Conservation (phyloP, 2,329 filamentous ascomycete genomes). For the Nothopassalora personata region DNA sequence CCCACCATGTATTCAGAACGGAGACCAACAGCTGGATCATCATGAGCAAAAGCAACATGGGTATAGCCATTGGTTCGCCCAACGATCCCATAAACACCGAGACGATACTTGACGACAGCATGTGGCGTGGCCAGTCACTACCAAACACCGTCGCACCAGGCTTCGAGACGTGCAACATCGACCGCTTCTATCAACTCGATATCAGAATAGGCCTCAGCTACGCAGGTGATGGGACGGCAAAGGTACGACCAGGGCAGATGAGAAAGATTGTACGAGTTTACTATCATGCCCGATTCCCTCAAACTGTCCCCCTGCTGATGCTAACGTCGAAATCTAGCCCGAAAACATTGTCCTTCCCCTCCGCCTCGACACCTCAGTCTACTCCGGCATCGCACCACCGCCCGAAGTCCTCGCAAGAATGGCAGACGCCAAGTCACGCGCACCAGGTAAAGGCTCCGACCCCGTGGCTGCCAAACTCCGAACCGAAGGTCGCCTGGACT, state of each 20-base stretch:
- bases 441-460: conserved; percentile 19
- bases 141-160: conserved; percentile 83
- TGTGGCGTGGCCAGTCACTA: conserved; percentile 68
- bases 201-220: conserved; percentile 73
- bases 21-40: conserved; percentile 74
- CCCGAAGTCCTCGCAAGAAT: conserved; percentile 66
- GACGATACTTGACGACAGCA: conserved; percentile 46
- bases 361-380: conserved; percentile 73
- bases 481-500: conserved; percentile 18
- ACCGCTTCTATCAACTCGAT: conserved; percentile 76
- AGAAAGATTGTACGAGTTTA: conserved; percentile 19
- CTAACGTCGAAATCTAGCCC: conserved; percentile 17
- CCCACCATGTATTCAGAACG: conserved; percentile 65
- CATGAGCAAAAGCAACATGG: conserved; percentile 64
- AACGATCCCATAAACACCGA: conserved; percentile 54
- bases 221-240: conserved; percentile 47
- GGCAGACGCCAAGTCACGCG: conserved; percentile 27
- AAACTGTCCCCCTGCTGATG: background rate
- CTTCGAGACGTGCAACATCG: conserved; percentile 72
- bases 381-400: conserved; percentile 80
- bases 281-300: background rate
- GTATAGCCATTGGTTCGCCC: conserved; percentile 58
- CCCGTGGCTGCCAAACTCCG: conserved; percentile 22
- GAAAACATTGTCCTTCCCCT: conserved; percentile 76
- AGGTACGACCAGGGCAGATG: conserved; percentile 38